Percentiles rank a stretch among this genome's conserved stretches.
Conservation (phyloP, 345 rosid species). For the Citrus sp. region DNA sequence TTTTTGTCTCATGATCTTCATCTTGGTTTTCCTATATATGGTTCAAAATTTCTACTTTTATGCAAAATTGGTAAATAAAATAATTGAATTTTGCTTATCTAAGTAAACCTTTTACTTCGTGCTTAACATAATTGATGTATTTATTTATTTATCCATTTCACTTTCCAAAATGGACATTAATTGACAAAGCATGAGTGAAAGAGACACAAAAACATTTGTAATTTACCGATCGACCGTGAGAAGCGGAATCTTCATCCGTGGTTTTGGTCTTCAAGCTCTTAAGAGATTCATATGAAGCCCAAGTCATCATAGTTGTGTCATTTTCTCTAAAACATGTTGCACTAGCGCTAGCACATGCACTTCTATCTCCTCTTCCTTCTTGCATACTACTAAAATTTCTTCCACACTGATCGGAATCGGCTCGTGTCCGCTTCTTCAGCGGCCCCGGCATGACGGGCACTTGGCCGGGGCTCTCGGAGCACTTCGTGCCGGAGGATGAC, state of each 20-base stretch:
- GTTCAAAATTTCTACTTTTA: neutral
- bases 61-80: neutral
- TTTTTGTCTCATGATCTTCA: slow-evolving; percentile 38
- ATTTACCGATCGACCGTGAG: slow-evolving; percentile 48
- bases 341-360: slow-evolving; percentile 31
- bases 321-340: slow-evolving; percentile 28
- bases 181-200: neutral
- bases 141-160: too few species aligned
- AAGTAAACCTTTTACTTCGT: too few species aligned
- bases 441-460: neutral
- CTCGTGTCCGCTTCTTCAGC: slow-evolving; percentile 25
- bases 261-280: slow-evolving; percentile 42
- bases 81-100: neutral
- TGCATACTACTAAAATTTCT: neutral
- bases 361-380: slow-evolving; percentile 14
- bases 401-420: slow-evolving; percentile 18
- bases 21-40: slow-evolving; percentile 46
- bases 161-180: neutral
- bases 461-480: neutral
- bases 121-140: too few species aligned
- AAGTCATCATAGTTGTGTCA: slow-evolving; percentile 34
- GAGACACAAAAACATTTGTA: neutral
- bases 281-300: slow-evolving; percentile 48
- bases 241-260: slow-evolving; percentile 41
- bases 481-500: slow-evolving; percentile 6